A percentile compares a stretch with the other conserved stretches of the same genome.
Evolutionary conservation across 441 rosid species (phyloP).

Genomic region (Viola pubescens): DNA sequence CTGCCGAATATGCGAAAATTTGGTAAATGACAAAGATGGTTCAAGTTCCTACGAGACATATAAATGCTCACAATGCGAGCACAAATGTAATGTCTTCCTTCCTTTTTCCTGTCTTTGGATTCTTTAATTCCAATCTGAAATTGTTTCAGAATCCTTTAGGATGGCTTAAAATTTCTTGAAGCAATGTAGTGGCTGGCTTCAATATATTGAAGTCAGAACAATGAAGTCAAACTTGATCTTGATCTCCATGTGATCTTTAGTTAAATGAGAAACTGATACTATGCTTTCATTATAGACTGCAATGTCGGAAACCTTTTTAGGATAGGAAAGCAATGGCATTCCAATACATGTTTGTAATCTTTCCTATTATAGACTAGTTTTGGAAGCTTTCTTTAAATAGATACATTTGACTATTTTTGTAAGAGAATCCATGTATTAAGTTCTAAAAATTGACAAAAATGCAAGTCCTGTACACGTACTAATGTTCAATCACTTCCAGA

Average conservation of each 20-base stretch:
- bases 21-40: conserved; percentile 49
- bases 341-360: not conserved
- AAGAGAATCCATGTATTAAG: not conserved
- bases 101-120: conserved; percentile 14
- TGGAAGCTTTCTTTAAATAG: not conserved
- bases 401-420: not conserved
- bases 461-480: not conserved
- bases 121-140: conserved; percentile 11
- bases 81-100: conserved; percentile 56
- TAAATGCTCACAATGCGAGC: conserved; percentile 85
- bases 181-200: not conserved
- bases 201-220: not conserved
- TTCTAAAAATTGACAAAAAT: not conserved
- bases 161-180: not conserved
- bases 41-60: conserved; percentile 34
- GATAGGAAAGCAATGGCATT: conserved; percentile 1
- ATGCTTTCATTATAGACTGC: not conserved
- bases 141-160: conserved; percentile 1
- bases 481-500: not conserved
- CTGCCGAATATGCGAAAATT: conserved; percentile 68
- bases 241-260: not conserved
- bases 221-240: conserved; percentile 6
- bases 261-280: conserved; percentile 4
- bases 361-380: not conserved
- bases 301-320: conserved; percentile 1